Base-by-base conservation (phyloP, 129 eudicot genomes). In the Saposhnikovia divaricata region DNA sequence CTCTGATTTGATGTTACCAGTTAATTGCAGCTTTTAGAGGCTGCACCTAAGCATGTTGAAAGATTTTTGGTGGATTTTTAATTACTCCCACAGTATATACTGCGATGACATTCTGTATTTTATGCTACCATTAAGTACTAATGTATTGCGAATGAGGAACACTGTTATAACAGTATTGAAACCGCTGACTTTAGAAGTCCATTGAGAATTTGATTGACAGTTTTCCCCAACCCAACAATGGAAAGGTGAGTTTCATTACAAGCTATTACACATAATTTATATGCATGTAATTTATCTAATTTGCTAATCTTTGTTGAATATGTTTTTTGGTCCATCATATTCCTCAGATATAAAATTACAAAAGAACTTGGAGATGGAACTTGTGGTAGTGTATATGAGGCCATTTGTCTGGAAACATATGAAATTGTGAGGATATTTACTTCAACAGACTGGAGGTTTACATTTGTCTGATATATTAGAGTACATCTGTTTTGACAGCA, bases 321-420 rank as follows among this genome's bases (percentile, higher is more conserved):
- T 75, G 18, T 74, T 81, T 80, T 80, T 61, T 84, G 79, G 74
- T 65, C 42, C 43, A 65, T 77, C 23, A 15, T 79, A 4, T 74
- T 48, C 71, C 82, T 70, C 91, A 95, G 99, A 81, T 95, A 95
- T 78, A 92, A 76, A 84, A 70, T 94, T 69, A 86, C 90, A 89
- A 84, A 90, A 77, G 99, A 95, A 85, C 88, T 95, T 83, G 99
- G 99, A 83, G 96, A 90, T 89, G 99, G 99, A 84, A 90, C 97
- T 65, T 90, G 96, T 69, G 99, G 99, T 77, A 95, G 77, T 90
- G 99, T 95, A 83, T 92, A 85, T 85, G 88, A 86, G 77, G 99
- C 99, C 87, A 78, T 95, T 81, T 92, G 91, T 83, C 74, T 65
- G 39, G 93, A 89, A 84, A 89, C 92, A 74, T 84, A 82, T 75